Evolutionary conservation across 345 rosid genomes (phyloP).

Genomic region (Draba incana): DNA sequence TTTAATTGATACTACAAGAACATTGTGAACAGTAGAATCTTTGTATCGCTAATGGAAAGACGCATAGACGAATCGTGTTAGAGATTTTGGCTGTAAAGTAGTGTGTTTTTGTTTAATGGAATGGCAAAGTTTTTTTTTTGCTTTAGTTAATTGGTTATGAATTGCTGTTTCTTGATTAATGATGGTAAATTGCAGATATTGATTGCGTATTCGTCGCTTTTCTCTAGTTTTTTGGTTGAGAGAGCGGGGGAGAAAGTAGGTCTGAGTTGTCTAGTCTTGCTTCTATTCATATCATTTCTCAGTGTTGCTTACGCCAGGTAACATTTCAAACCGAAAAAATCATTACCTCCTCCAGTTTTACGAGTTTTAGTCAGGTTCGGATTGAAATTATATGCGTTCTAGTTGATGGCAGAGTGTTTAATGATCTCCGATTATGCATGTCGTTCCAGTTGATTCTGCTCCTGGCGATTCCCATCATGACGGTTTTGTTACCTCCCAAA

Average conservation of each 20-base stretch:
- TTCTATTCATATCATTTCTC: constrained; percentile 53
- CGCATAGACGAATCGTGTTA: background rate
- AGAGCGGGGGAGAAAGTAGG: constrained; percentile 72
- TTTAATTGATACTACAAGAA: constrained; percentile 4
- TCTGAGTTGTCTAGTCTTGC: constrained; percentile 58
- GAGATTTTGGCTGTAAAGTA: background rate
- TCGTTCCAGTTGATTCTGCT: constrained; percentile 84
- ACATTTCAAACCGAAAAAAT: constrained; percentile 21
- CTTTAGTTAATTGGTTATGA: constrained; percentile 15
- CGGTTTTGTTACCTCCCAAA: constrained; percentile 64
- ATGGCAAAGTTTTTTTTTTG: background rate
- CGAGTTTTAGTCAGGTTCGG: constrained; percentile 13
- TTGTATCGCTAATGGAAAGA: background rate
- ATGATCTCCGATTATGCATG: constrained; percentile 88
- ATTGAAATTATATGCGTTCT: constrained; percentile 34
- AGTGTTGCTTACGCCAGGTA: constrained; percentile 74
- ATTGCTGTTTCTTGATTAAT: constrained; percentile 28
- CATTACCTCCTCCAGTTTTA: constrained; percentile 1
- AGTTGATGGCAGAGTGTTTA: constrained; percentile 90
- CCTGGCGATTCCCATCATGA: constrained; percentile 62
- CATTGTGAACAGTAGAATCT: background rate
- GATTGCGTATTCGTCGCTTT: constrained; percentile 81
- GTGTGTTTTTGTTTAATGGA: background rate
- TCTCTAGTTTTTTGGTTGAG: constrained; percentile 85
- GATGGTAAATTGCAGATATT: constrained; percentile 65